A percentile compares a stretch with the other conserved stretches of the same genome.
These are phyloP conservation scores for Rutstroemia sp. DNA, from an alignment of 2,329 filamentous ascomycete genomes.

Conservation along the genomic window DNA sequence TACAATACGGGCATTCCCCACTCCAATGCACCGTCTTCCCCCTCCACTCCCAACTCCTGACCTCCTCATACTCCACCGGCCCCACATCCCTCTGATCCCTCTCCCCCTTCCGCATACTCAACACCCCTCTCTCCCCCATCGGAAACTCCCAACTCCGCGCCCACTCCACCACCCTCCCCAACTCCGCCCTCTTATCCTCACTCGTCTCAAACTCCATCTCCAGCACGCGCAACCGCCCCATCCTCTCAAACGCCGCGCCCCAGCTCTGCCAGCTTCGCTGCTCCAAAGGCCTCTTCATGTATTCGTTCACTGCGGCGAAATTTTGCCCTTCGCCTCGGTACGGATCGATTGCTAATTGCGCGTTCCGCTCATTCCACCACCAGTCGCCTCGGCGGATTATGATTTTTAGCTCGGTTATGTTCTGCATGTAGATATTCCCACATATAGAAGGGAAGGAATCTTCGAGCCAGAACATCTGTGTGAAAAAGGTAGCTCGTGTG, in stretches of 20 bases:
- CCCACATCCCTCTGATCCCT: background rate
- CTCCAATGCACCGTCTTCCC: background rate
- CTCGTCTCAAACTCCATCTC: slow-evolving; percentile 22
- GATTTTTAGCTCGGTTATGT: slow-evolving; percentile 18
- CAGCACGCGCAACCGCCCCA: slow-evolving; percentile 14
- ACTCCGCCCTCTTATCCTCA: slow-evolving; percentile 21
- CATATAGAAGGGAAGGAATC: slow-evolving; percentile 9
- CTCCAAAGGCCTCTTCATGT: no score
- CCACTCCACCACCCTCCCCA: slow-evolving; percentile 17
- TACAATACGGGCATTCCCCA: background rate
- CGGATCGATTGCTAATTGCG: slow-evolving; percentile 17
- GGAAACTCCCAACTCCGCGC: slow-evolving; percentile 22
- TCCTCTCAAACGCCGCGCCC: slow-evolving; percentile 16
- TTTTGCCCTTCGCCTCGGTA: background rate
- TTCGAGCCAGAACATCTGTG: slow-evolving; percentile 22
- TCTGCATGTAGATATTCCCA: slow-evolving; percentile 7
- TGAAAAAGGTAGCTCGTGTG: slow-evolving; percentile 15
- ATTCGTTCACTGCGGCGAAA: no score
- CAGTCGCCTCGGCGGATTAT: slow-evolving; percentile 22
- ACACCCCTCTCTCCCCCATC: slow-evolving; percentile 6
- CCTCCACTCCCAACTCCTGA: background rate
- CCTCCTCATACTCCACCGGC: background rate
- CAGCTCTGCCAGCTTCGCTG: slow-evolving; percentile 10
- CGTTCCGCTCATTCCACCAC: slow-evolving; percentile 21
- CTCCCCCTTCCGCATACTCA: slow-evolving; percentile 13